Evolutionary conservation across 306 rosid species (phyloP).

Genomic region (Corylus heterophylla): DNA sequence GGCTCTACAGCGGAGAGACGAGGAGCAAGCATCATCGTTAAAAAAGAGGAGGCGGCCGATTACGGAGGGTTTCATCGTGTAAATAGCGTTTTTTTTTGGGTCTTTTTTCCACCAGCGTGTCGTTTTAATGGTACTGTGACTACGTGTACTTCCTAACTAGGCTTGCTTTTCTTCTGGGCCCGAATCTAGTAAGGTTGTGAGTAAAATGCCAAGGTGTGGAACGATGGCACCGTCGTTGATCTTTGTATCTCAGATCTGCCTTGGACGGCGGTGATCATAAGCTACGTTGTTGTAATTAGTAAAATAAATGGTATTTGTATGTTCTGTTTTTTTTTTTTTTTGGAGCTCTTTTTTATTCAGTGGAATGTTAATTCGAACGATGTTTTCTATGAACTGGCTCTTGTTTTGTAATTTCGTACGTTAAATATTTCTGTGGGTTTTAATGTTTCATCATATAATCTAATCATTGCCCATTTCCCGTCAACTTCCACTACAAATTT

Average conservation of each 20-base stretch:
- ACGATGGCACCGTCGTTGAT: background rate
- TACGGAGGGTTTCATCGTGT: conserved; percentile 17
- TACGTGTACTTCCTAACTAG: background rate
- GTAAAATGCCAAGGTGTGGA: background rate
- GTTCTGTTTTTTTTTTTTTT: background rate
- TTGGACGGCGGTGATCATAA: conserved; percentile 5
- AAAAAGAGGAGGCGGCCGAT: background rate
- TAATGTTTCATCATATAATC: no score
- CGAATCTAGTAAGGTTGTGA: background rate
- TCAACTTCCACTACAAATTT: no score
- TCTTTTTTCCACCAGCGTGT: background rate
- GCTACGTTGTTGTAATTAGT: background rate
- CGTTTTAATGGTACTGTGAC: background rate
- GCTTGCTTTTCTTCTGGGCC: background rate
- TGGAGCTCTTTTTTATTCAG: background rate
- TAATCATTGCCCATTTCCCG: no score
- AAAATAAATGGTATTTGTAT: background rate
- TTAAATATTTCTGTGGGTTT: no score
- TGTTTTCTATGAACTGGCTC: no score
- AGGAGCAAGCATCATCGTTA: conserved; percentile 72
- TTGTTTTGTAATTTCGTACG: no score
- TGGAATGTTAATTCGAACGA: no score
- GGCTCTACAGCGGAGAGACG: conserved; percentile 84
- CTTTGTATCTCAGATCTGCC: background rate
- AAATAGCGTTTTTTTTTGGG: conserved; percentile 20